Conservation (phyloP, 257 asterid species). For the Gentiana macrophylla region DNA sequence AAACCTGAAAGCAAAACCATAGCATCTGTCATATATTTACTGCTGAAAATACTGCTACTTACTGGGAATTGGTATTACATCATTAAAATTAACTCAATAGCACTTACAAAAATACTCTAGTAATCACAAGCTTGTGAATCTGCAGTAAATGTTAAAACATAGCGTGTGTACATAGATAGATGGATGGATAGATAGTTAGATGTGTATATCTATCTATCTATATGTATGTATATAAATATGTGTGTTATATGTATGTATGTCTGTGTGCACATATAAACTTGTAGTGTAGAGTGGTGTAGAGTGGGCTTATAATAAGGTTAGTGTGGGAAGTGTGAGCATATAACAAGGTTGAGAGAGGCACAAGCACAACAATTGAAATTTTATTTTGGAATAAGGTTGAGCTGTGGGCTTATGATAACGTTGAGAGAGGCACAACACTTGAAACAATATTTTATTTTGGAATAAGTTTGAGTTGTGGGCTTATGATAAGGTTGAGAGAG, state of each 20-base stretch:
- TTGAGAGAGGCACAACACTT: too few relatives aligned
- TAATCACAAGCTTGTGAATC: neutral
- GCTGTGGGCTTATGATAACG: neutral
- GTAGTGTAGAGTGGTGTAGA: too few relatives aligned
- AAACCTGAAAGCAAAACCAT: conserved; percentile 38
- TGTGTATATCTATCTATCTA: too few relatives aligned
- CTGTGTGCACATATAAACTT: too few relatives aligned
- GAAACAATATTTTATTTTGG: too few relatives aligned
- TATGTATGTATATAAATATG: too few relatives aligned
- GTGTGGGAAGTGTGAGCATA: neutral
- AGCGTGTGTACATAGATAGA: neutral
- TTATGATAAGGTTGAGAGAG: neutral
- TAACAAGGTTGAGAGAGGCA: neutral
- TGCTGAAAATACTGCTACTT: too few relatives aligned
- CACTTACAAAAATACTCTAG: neutral
- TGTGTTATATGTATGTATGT: neutral
- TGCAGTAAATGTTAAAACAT: neutral
- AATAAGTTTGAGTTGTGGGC: neutral
- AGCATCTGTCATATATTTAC: too few relatives aligned
- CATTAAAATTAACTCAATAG: neutral
- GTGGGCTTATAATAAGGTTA: neutral
- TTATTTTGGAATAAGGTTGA: too few relatives aligned
- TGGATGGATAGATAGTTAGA: neutral
- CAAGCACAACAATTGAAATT: neutral
- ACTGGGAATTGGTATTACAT: too few relatives aligned